Conservation (phyloP, 148 eudicot genomes). For the Rhododendron vialii region DNA sequence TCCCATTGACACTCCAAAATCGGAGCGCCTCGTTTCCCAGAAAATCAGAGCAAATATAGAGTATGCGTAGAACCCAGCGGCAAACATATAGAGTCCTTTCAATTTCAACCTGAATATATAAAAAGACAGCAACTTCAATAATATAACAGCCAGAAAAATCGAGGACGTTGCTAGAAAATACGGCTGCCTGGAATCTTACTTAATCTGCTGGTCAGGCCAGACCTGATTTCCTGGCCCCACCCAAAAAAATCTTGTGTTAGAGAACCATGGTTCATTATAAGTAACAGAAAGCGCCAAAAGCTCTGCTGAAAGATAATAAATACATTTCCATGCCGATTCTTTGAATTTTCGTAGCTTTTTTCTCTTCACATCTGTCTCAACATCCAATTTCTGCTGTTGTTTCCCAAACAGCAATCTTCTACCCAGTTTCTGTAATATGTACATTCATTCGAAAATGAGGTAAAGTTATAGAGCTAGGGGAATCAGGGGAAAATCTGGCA, state of each 20-base stretch:
- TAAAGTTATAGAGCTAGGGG: not conserved
- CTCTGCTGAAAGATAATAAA: constrained; percentile 89
- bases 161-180: not conserved
- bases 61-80: constrained; percentile 82
- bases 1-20: constrained; percentile 95
- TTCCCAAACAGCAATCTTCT: constrained; percentile 60
- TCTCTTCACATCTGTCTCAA: constrained; percentile 38
- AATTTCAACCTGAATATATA: constrained; percentile 59
- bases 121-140: not conserved
- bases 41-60: constrained; percentile 88
- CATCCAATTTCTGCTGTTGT: constrained; percentile 31
- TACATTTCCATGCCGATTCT: constrained; percentile 94
- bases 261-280: constrained; percentile 84
- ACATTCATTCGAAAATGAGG: constrained; percentile 12
- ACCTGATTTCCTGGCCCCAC: constrained; percentile 81
- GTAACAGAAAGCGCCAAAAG: constrained; percentile 63
- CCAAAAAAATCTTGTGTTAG: constrained; percentile 64
- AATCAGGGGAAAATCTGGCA: not conserved
- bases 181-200: constrained; percentile 39
- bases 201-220: constrained; percentile 82
- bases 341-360: constrained; percentile 79
- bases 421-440: constrained; percentile 68
- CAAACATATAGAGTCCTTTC: constrained; percentile 77
- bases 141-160: not conserved
- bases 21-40: constrained; percentile 96